Conservation (phyloP, 176 grass and related monocot species). For the Phragmites australis region DNA sequence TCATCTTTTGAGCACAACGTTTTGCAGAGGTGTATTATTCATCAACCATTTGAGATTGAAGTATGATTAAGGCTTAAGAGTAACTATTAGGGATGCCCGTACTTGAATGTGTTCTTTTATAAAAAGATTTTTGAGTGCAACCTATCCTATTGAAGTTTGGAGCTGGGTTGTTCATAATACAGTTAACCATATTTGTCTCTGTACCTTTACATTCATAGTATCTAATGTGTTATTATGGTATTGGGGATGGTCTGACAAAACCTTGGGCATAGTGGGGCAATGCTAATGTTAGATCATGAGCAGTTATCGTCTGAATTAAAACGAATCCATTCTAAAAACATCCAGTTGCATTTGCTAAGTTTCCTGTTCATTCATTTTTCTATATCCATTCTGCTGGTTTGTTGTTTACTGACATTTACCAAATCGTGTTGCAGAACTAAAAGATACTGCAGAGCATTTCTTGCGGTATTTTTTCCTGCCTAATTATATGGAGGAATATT, state of each 20-base stretch:
- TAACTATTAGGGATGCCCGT: not conserved
- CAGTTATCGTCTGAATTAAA: not conserved
- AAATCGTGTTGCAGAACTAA: not conserved
- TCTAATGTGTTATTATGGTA: not conserved
- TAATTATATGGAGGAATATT: constrained; percentile 50
- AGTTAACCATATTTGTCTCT: not conserved
- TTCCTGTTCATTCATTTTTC: not conserved
- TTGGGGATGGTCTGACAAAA: not conserved
- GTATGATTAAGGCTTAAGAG: not conserved
- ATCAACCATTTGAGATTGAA: not conserved
- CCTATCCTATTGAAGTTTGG: not conserved
- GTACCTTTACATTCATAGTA: not conserved
- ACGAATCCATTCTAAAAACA: not conserved
- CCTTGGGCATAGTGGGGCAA: not conserved
- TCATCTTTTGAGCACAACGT: not conserved
- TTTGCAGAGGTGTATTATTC: not conserved
- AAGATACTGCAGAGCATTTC: not conserved
- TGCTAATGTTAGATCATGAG: not conserved
- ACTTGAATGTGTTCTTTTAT: not conserved
- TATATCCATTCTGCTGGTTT: not conserved
- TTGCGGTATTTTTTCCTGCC: not conserved
- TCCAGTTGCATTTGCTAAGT: not conserved
- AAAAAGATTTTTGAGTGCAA: too few species aligned
- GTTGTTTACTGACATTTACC: not conserved
- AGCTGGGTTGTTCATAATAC: not conserved